Base-by-base conservation (phyloP, 1,284 basidiomycete species). In the Trametes hirsuta region DNA sequence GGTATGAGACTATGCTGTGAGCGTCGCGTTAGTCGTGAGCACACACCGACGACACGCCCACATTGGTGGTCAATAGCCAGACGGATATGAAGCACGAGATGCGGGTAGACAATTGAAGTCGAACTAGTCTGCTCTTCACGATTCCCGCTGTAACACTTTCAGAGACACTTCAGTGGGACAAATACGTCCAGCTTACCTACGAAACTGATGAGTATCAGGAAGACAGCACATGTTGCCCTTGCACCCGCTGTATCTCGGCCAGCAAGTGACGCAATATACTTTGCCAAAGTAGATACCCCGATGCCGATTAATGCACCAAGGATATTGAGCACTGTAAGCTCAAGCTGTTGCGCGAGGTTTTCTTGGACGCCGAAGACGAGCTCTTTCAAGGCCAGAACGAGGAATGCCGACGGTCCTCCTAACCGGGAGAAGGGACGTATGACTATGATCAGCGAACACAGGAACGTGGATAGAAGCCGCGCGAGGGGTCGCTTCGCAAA, bases 281-380 rank as follows among this genome's bases (percentile, higher is more conserved):
- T 78, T 24, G 74, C 79, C 3, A 82, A 63, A 15, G 78, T 75
- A 9, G 80, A 83, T 9, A 81, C 45, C 0, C 75, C 77, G 47
- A 82, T 76, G 6, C 76, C 80, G 15, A 74, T 46, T 0, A 82
- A 58, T 6, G 78, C 81, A 8, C 82, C 81, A 4, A 74, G 68
- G 22, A 80, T 72, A 60, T 82, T 80, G 30, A 83, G 72, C 15
- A 79, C 66, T 5, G 78, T 78, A 1, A 74, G 72, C 66, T 83
- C 82, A 3, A 83, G 66, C 66, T 84, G 81, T 64, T 83, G 80
- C 0, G 81, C 76, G 12, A 82, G 74, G 63, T 74, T 79, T 47
- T 78, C 76, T 61, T 83, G 80, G 0, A 78, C 76, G 9, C 77
- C 76, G 66, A 83, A 83, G 40, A 81, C 76, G 6, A 82, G 75